Evolutionary conservation across 108 stramenopile genomes (phyloP), one percentile per base, ranked within the genome.

Genomic region (Nitzschia inconspicua): DNA sequence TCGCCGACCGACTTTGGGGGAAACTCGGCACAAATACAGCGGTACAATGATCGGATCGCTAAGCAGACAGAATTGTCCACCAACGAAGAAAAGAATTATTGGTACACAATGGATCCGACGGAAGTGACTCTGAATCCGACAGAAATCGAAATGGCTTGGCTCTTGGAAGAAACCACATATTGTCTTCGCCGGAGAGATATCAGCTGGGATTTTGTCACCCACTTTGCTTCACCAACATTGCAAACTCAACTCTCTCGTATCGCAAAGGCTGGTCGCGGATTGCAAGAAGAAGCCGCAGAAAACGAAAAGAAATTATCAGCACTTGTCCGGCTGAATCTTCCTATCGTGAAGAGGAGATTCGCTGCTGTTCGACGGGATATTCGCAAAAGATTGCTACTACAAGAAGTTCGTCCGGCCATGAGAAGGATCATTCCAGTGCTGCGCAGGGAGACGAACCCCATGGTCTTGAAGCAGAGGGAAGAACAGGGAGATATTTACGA

Each of bases 71-170:
- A 42, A 4, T 30, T 39, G 28, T 20, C 10, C 18, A 6, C 22
- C 30, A 26, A 40, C 37, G 11, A 18, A 28, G 0, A 51, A 18
- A 3, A 27, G 7, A 30, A 43, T 13, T 58, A 19, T n/a, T 68
- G 67, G 67, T 59, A 43, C 25, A 50, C 57, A 14, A 10, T 22
- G 35, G 67, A 68, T 44, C 32, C 37, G 3, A 23, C 59, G 2
- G 67, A 68, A 37, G 20, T 47, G 11, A 60, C 60, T 14, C 34
- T 70, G 36, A 62, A 51, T 44, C 27, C 34, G 10, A 55, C 26
- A 0, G 52, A 70, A 54, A 55, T 47, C 36, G 68, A 70, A 42
- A 47, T 43, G 1, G 68, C 68, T 4, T 70, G 68, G 68, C 50
- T 70, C 0, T 52, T 49, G 2, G 60, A 61, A 47, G 68, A 70